These are phyloP conservation scores for Tylopilus rubrobrunneus DNA, from an alignment of 768 basidiomycete species.

Conservation along the genomic window DNA sequence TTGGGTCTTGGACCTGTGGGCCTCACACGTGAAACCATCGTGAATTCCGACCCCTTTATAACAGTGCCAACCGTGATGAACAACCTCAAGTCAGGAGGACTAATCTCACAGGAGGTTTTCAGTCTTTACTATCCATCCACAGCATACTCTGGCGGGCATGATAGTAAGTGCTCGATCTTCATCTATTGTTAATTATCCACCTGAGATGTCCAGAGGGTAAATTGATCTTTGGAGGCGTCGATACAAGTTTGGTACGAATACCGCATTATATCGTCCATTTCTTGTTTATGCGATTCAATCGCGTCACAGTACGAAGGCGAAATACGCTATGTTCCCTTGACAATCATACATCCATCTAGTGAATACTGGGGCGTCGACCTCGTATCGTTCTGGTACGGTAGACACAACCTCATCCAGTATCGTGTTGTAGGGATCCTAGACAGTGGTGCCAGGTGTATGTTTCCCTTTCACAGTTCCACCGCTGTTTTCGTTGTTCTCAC, in stretches of 20 bases:
- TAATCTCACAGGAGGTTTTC: slow-evolving; percentile 11
- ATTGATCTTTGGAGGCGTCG: slow-evolving; percentile 23
- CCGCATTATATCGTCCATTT: not conserved
- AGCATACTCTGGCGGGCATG: slow-evolving; percentile 1
- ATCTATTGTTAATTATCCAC: not conserved
- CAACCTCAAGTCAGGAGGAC: slow-evolving; percentile 20
- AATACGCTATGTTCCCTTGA: slow-evolving; percentile 25
- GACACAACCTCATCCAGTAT: slow-evolving; percentile 5
- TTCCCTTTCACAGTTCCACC: not conserved
- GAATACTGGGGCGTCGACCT: slow-evolving; percentile 30
- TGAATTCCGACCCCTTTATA: not conserved
- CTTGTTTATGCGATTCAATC: not conserved
- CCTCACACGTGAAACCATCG: slow-evolving; percentile 8
- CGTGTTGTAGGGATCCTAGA: slow-evolving; percentile 28
- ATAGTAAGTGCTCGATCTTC: slow-evolving; percentile 4
- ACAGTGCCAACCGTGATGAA: slow-evolving; percentile 21
- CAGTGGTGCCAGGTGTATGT: slow-evolving; percentile 21
- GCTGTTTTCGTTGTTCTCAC: too few relatives aligned
- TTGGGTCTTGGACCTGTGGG: slow-evolving; percentile 24
- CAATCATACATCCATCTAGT: slow-evolving; percentile 21
- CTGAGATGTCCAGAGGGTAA: slow-evolving; percentile 18
- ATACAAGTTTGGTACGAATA: slow-evolving; percentile 12
- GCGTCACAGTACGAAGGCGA: slow-evolving; percentile 17
- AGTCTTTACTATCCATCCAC: slow-evolving; percentile 22
- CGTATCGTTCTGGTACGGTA: slow-evolving; percentile 12